Conservation (phyloP, 768 basidiomycete genomes). For the Trametes cingulata region DNA sequence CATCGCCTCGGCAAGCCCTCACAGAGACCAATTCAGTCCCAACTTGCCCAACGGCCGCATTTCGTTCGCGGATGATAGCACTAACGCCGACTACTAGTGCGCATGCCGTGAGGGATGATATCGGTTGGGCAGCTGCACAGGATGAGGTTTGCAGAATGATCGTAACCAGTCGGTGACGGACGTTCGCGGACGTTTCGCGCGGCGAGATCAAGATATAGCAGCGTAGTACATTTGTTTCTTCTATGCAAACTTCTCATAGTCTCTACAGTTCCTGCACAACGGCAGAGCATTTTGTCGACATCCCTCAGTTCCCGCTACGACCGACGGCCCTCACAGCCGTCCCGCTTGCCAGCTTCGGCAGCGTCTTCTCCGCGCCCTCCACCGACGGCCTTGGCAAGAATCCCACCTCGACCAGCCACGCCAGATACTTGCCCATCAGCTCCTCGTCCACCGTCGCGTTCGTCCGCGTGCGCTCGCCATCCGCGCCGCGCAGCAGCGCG, state of each 20-base stretch:
- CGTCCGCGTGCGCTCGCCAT: slow-evolving; percentile 30
- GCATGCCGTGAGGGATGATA: too few species aligned
- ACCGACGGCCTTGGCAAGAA: slow-evolving; percentile 68
- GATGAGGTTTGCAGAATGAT: too few species aligned
- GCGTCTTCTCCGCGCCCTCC: slow-evolving; percentile 38
- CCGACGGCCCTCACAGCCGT: slow-evolving; percentile 61
- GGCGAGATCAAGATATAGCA: neutral
- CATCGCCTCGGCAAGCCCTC: too few species aligned
- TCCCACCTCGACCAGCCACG: slow-evolving; percentile 86
- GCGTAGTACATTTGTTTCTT: neutral
- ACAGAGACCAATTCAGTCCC: too few species aligned
- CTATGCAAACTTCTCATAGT: neutral
- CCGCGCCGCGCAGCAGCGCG: slow-evolving; percentile 53
- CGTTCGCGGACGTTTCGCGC: too few species aligned
- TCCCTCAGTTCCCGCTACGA: slow-evolving; percentile 49
- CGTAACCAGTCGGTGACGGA: too few species aligned
- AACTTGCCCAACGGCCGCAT: too few species aligned
- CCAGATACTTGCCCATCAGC: slow-evolving; percentile 84
- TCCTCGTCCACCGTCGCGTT: slow-evolving; percentile 69
- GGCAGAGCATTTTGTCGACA: neutral
- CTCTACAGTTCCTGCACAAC: neutral
- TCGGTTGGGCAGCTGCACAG: too few species aligned
- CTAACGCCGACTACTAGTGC: too few species aligned
- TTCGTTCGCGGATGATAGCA: too few species aligned
- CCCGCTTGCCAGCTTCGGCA: slow-evolving; percentile 48